Evolutionary conservation across 805 yeast species (phyloP).

Genomic region (Candida piceae): DNA sequence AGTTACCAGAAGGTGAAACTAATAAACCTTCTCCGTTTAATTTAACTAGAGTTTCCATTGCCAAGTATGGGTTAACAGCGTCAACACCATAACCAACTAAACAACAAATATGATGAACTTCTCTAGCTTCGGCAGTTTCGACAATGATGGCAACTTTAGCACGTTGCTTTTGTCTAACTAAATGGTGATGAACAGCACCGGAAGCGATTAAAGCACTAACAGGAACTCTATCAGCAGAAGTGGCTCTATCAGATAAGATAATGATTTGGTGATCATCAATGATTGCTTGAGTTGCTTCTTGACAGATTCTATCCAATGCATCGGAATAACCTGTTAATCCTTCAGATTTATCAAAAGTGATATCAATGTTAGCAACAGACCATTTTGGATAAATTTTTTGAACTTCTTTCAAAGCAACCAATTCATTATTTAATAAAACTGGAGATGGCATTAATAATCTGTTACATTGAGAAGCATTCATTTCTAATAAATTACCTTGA

Average conservation of each 20-base stretch:
- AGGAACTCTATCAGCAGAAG: constrained; percentile 62
- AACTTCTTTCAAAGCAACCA: constrained; percentile 69
- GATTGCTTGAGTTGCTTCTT: constrained; percentile 81
- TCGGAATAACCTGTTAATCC: constrained; percentile 83
- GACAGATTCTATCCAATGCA: constrained; percentile 82
- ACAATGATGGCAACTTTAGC: constrained; percentile 87
- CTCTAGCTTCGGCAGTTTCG: constrained; percentile 96
- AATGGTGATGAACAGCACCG: constrained; percentile 95
- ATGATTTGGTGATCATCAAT: constrained; percentile 69
- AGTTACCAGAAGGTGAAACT: constrained; percentile 33
- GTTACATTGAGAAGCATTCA: constrained; percentile 89
- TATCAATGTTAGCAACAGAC: constrained; percentile 79
- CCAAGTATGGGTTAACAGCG: constrained; percentile 90
- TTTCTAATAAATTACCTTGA: constrained; percentile 93
- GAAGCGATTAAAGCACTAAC: constrained; percentile 87
- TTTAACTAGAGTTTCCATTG: constrained; percentile 80
- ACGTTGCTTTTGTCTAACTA: constrained; percentile 93
- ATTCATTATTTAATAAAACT: constrained; percentile 66
- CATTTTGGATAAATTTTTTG: constrained; percentile 77
- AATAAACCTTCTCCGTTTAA: constrained; percentile 78
- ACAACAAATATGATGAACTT: constrained; percentile 93
- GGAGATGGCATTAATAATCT: constrained; percentile 82
- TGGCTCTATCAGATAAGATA: constrained; percentile 66
- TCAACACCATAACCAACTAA: constrained; percentile 97
- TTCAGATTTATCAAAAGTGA: constrained; percentile 77